phyloP scores from a whole-genome alignment of 495 filamentous ascomycete species.

The Penicillium verhagenii region DNA sequence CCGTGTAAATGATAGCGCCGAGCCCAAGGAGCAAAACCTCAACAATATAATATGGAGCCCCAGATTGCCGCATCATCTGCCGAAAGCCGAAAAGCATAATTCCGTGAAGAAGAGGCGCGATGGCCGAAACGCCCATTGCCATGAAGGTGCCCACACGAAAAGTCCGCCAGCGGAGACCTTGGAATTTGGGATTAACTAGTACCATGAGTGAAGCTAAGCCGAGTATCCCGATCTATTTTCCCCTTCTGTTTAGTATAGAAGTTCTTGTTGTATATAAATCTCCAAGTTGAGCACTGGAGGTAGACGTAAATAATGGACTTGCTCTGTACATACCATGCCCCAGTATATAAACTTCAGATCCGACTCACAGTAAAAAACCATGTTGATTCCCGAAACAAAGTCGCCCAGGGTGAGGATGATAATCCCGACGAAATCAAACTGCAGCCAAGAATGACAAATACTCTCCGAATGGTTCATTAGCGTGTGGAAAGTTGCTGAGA shows the following conservation, averaged over 20 bases:
- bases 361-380: slow-evolving; percentile 28
- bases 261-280: too few relatives aligned
- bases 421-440: slow-evolving; percentile 29
- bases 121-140: not conserved
- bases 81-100: not conserved
- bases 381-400: slow-evolving; percentile 31
- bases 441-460: slow-evolving; percentile 22
- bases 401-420: slow-evolving; percentile 20
- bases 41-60: not conserved
- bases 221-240: not conserved
- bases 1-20: slow-evolving; percentile 1
- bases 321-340: slow-evolving; percentile 5
- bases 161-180: slow-evolving; percentile 4
- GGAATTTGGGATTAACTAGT: slow-evolving; percentile 4
- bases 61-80: slow-evolving; percentile 3
- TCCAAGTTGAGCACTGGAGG: too few relatives aligned
- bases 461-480: slow-evolving; percentile 28
- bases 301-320: too few relatives aligned
- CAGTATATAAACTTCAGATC: slow-evolving; percentile 3
- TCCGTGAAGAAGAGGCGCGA: slow-evolving; percentile 7
- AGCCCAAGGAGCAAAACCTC: slow-evolving; percentile 2
- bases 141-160: slow-evolving; percentile 7
- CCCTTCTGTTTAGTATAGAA: not conserved
- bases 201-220: not conserved
- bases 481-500: slow-evolving; percentile 31